Conservation (phyloP, 768 basidiomycete species). For the Suillus subaureus region DNA sequence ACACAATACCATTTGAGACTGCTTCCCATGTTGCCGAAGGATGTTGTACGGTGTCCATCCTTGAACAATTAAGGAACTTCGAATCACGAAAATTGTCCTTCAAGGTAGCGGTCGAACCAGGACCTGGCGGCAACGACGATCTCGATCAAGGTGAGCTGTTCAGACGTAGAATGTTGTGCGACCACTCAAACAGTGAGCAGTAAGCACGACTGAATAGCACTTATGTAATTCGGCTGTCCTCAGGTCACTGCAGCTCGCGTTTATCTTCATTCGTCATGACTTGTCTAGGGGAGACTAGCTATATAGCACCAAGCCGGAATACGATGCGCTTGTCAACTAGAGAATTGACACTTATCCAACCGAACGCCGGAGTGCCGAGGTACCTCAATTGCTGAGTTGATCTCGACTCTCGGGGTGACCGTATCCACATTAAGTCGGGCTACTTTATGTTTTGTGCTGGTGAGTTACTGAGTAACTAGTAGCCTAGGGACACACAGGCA, state of each 20-base stretch:
- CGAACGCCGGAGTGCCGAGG: not conserved
- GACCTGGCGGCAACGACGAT: not conserved
- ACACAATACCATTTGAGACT: conserved; percentile 84
- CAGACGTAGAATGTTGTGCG: conserved; percentile 4
- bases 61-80: not conserved
- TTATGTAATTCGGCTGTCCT: too few relatives aligned
- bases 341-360: not conserved
- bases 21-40: conserved; percentile 89
- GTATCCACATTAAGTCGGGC: not conserved
- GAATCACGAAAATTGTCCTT: not conserved
- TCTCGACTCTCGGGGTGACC: not conserved
- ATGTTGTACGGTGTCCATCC: conserved; percentile 57
- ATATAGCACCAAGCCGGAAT: not conserved
- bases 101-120: not conserved
- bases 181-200: not conserved
- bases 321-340: not conserved
- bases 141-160: not conserved
- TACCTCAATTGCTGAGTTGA: not conserved
- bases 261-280: not conserved
- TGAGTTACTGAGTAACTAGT: not conserved
- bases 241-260: too few relatives aligned
- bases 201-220: not conserved
- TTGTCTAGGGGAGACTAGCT: not conserved
- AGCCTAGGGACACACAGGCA: not conserved
- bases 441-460: not conserved